Percentiles rank a stretch among this genome's conserved stretches.
Conservation (phyloP, 2,329 filamentous ascomycete species). For the Diaporthe velutina region DNA sequence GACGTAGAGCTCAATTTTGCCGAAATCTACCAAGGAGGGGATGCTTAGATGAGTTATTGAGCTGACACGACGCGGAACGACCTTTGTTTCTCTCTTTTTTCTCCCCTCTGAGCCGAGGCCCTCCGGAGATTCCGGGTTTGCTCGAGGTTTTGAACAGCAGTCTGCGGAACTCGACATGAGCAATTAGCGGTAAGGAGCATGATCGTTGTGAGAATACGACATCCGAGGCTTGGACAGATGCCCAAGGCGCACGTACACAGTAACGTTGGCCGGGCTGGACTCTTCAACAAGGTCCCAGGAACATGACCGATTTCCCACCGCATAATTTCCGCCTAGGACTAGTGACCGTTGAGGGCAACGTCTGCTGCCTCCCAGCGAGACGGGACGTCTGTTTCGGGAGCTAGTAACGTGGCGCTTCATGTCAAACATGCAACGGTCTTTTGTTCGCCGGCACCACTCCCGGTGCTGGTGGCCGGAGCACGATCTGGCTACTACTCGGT, state of each 20-base stretch:
- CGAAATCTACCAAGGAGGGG: not conserved
- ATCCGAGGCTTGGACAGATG: constrained; percentile 8
- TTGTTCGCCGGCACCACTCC: not conserved
- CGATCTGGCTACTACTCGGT: not conserved
- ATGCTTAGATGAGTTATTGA: not conserved
- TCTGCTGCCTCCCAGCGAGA: not conserved
- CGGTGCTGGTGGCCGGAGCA: not conserved
- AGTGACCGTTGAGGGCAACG: constrained; percentile 19
- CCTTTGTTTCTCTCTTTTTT: not conserved
- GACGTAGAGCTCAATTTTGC: not conserved
- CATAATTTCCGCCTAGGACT: not conserved
- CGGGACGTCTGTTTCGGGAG: constrained; percentile 13
- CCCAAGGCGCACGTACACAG: not conserved
- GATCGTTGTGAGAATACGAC: not conserved
- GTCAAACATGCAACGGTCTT: constrained; percentile 3
- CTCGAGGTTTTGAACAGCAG: too few species aligned
- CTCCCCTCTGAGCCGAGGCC: not conserved
- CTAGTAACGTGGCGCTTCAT: constrained; percentile 3
- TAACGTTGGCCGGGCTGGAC: constrained; percentile 4
- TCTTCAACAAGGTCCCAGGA: not conserved
- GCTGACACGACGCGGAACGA: not conserved
- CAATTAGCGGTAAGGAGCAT: not conserved
- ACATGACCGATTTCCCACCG: not conserved
- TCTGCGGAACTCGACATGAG: not conserved
- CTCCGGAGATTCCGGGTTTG: not conserved